Conservation (phyloP, 305 asterid genomes). For the Fraxinus baroniana region DNA sequence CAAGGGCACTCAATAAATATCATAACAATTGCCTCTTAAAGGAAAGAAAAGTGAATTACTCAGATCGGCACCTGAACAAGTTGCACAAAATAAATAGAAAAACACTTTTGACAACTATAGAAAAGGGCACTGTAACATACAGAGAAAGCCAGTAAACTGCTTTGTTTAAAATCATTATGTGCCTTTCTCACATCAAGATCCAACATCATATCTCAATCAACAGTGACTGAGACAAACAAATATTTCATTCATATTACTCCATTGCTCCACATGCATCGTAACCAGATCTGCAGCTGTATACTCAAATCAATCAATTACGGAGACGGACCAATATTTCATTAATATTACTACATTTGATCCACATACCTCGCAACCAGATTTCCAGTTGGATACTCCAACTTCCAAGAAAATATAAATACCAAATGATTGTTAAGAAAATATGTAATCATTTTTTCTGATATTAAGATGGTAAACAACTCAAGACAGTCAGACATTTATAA, state of each 20-base stretch:
- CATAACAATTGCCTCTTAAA: neutral
- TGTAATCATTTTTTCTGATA: neutral
- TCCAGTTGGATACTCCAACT: neutral
- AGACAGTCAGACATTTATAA: neutral
- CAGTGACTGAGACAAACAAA: neutral
- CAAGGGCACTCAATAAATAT: neutral
- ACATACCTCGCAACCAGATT: neutral
- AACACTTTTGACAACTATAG: neutral
- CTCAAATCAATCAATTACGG: neutral
- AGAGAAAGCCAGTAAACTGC: neutral
- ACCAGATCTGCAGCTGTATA: neutral
- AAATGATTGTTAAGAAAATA: neutral
- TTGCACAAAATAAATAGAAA: neutral
- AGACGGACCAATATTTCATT: neutral
- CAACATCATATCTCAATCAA: neutral
- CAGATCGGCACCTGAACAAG: neutral
- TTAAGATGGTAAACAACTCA: conserved; percentile 9
- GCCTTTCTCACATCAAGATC: neutral
- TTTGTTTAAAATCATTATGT: neutral
- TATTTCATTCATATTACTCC: neutral
- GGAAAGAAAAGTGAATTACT: neutral
- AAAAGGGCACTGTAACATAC: neutral
- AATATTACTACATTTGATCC: neutral
- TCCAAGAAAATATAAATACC: neutral
- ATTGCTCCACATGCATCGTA: neutral